Percentiles rank a stretch among this genome's conserved stretches.
phyloP scores from a whole-genome alignment of 176 grass and related monocot genomes.

The Triticum urartu region DNA sequence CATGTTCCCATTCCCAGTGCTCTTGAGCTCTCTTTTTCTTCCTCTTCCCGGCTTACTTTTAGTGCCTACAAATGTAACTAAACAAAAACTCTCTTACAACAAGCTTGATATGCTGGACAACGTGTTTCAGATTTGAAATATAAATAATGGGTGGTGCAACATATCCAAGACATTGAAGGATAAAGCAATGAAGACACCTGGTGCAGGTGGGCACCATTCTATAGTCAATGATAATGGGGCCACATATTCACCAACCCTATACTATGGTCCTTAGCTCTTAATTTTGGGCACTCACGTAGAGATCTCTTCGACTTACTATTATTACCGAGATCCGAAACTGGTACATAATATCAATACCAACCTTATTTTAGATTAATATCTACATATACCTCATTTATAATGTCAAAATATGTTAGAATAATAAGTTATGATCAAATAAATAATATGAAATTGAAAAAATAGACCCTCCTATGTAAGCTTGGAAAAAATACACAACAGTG shows the following conservation, averaged over 20 bases:
- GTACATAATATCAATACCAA: too few relatives aligned
- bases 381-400: neutral
- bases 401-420: neutral
- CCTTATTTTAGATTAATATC: too few relatives aligned
- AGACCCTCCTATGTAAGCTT: neutral
- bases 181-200: neutral
- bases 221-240: neutral
- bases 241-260: neutral
- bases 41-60: constrained; percentile 27
- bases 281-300: neutral
- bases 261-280: constrained; percentile 7
- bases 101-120: neutral
- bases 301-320: too few relatives aligned
- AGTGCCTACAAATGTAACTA: neutral
- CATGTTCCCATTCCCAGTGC: constrained; percentile 45
- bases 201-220: neutral
- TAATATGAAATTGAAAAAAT: neutral
- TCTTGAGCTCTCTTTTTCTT: constrained; percentile 37
- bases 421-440: neutral
- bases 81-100: neutral
- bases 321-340: neutral
- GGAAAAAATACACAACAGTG: neutral
- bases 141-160: neutral
- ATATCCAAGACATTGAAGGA: neutral
- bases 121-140: neutral